Evolutionary conservation across 2,329 filamentous ascomycete genomes (phyloP), one percentile per base, ranked within the genome.

Genomic region (Curvularia hawaiiensis): DNA sequence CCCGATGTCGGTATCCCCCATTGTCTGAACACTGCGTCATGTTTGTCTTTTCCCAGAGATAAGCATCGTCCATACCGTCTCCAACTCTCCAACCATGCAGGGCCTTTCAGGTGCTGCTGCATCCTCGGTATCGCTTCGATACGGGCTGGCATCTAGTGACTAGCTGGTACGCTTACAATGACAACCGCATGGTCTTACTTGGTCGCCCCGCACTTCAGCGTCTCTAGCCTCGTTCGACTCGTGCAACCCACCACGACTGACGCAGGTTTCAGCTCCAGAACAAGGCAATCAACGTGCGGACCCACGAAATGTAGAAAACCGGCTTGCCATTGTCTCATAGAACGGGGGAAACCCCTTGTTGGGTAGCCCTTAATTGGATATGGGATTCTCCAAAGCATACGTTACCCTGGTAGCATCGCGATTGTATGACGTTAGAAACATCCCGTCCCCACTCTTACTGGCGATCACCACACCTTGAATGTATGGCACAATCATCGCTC

Each of bases 161-260:
- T 30, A 47, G 35, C 31, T n/a, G n/a, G 12, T 59, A 48, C 56
- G 45, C 48, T 59, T 51, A n/a, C 39, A 24, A 57, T 18, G 54
- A 60, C 52, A 38, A 57, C 66, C 63, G 66, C 63, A 59, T 68
- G 63, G 64, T 50, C 24, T 26, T 26, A 22, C 50, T 18, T 35
- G 49, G n/a, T 30, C 41, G 35, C 53, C 50, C 53, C 56, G 47
- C 59, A 56, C 49, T 22, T 24, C 46, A 54, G 48, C 48, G 38
- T 35, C 24, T 45, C 33, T 28, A 51, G 18, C 10, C 33, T 46
- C n/a, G 18, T 26, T 33, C 35, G 16, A 38, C 16, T 18, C 35
- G 35, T 12, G 22, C 22, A 18, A 24, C 41, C 24, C 7, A 35
- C 14, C 30, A 31, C 38, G 18, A 26, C 53, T 31, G 40, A 40